These are phyloP conservation scores for Penicillium sclerotiorum DNA, from an alignment of 2,329 filamentous ascomycete genomes.

Conservation along the genomic window DNA sequence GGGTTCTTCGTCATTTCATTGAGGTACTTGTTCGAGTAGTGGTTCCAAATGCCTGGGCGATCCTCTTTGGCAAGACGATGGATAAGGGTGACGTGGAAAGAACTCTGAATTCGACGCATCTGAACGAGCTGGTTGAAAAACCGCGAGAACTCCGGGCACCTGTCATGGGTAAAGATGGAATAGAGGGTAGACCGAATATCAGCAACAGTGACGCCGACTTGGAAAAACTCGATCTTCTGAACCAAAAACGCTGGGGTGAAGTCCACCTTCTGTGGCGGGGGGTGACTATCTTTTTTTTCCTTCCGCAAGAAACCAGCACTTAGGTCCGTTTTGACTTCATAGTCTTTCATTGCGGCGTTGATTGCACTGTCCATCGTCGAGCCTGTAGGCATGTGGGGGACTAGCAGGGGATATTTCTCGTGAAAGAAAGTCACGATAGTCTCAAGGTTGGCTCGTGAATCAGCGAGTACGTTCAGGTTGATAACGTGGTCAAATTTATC, in stretches of 20 bases:
- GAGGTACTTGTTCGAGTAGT: slow-evolving; percentile 65
- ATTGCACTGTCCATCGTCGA: slow-evolving; percentile 81
- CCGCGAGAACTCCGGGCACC: slow-evolving; percentile 56
- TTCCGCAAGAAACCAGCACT: slow-evolving; percentile 45
- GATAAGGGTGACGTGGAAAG: slow-evolving; percentile 93
- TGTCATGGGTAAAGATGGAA: slow-evolving; percentile 63
- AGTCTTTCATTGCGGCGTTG: slow-evolving; percentile 71
- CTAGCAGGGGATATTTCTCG: slow-evolving; percentile 74
- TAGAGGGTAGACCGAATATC: slow-evolving; percentile 65
- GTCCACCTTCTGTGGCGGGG: slow-evolving; percentile 4
- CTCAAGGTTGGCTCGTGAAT: slow-evolving; percentile 86
- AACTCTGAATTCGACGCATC: slow-evolving; percentile 73
- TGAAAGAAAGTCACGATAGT: slow-evolving; percentile 72
- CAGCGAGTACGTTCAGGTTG: slow-evolving; percentile 73
- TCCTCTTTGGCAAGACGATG: slow-evolving; percentile 69
- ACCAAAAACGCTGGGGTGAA: slow-evolving; percentile 42
- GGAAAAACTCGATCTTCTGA: slow-evolving; percentile 68
- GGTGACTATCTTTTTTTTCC: slow-evolving; percentile 41
- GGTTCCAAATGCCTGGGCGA: slow-evolving; percentile 72
- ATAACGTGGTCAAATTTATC: slow-evolving; percentile 81
- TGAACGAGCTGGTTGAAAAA: slow-evolving; percentile 78
- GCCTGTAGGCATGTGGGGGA: slow-evolving; percentile 65
- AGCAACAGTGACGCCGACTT: slow-evolving; percentile 56
- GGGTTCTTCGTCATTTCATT: slow-evolving; percentile 33
- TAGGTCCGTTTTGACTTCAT: slow-evolving; percentile 76